Evolutionary conservation across 306 rosid genomes (phyloP).

Genomic region (Lathyrus aphaca): DNA sequence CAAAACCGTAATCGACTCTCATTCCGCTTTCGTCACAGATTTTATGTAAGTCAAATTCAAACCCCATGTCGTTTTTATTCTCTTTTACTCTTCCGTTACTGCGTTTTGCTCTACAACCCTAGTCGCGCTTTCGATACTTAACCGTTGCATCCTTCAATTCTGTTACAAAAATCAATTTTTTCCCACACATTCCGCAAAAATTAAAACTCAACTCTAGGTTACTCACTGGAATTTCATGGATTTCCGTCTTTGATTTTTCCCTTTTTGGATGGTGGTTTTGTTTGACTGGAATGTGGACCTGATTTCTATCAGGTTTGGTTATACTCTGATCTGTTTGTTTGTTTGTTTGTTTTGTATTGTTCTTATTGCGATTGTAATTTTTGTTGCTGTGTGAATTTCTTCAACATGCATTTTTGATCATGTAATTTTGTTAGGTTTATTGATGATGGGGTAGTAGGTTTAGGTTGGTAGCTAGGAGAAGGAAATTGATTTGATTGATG

Average conservation of each 20-base stretch:
- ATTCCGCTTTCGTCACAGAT: conserved; percentile 17
- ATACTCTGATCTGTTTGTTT: conserved; percentile 14
- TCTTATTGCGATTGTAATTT: conserved; percentile 13
- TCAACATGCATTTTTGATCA: background rate
- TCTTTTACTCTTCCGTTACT: conserved; percentile 9
- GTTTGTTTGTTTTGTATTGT: background rate
- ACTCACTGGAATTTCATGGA: conserved; percentile 2
- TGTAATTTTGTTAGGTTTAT: conserved; percentile 9
- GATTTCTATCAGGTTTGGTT: conserved; percentile 7
- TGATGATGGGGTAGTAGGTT: conserved; percentile 17
- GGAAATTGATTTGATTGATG: background rate
- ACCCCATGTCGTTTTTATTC: conserved; percentile 33
- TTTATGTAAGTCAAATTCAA: conserved; percentile 32
- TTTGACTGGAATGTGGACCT: background rate
- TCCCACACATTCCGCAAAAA: conserved; percentile 11
- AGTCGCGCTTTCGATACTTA: conserved; percentile 1
- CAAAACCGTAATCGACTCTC: background rate
- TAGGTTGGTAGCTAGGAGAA: background rate
- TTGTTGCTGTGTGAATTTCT: conserved; percentile 11
- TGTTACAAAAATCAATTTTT: conserved; percentile 8
- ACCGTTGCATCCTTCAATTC: conserved; percentile 10
- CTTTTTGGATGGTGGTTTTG: background rate
- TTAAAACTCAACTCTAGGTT: conserved; percentile 1
- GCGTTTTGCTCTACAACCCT: conserved; percentile 48
- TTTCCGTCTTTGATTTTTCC: background rate